These are phyloP conservation scores for Colletotrichum sp. DNA, from an alignment of 2,329 filamentous ascomycete species.

Conservation along the genomic window DNA sequence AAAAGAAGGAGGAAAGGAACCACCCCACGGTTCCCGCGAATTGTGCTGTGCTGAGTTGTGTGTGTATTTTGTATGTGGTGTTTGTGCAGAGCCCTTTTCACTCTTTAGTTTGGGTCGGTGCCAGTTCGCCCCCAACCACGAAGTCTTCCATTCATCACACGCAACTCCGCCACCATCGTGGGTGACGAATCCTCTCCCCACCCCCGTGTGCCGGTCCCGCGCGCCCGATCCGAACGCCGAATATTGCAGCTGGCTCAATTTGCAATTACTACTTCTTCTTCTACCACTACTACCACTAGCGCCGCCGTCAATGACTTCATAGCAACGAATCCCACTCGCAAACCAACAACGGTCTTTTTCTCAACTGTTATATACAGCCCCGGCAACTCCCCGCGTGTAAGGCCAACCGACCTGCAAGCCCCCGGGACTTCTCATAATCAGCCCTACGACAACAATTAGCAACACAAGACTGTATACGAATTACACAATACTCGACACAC, in stretches of 20 bases:
- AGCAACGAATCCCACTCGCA: not conserved
- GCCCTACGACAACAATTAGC: not conserved
- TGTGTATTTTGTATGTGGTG: not conserved
- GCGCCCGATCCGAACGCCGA: not conserved
- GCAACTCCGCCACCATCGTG: conserved; percentile 18
- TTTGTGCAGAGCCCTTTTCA: not conserved
- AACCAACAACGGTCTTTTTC: not conserved
- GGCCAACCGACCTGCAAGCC: not conserved
- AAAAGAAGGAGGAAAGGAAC: not conserved
- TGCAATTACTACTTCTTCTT: not conserved
- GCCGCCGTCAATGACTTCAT: conserved; percentile 19
- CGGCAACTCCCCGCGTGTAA: not conserved
- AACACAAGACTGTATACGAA: not conserved
- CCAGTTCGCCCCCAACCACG: not conserved
- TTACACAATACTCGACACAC: not conserved
- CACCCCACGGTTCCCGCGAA: not conserved
- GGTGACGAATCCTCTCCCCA: conserved; percentile 20
- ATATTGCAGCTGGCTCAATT: not conserved
- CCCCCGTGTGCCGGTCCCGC: conserved; percentile 5
- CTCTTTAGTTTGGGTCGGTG: conserved; percentile 1
- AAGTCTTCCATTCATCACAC: conserved; percentile 7
- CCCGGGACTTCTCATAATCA: not conserved
- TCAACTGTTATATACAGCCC: conserved; percentile 1
- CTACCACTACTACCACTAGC: not conserved
- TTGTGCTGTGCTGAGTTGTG: not conserved